Percentiles rank a stretch among this genome's conserved stretches.
Conservation (phyloP, 306 rosid species). For the Mucuna pruriens region DNA sequence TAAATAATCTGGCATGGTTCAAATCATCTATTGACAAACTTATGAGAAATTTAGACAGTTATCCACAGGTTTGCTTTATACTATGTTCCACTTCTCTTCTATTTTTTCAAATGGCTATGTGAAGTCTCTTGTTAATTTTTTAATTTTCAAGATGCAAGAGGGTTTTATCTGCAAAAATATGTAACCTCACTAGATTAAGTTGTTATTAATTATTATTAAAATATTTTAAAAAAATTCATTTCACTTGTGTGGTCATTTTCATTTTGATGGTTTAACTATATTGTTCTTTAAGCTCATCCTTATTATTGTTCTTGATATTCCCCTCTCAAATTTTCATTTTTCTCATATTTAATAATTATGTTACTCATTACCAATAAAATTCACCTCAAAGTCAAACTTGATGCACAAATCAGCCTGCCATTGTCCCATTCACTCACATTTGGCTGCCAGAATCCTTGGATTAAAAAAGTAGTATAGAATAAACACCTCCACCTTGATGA, state of each 20-base stretch:
- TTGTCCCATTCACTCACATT: slow-evolving; percentile 5
- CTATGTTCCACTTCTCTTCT: neutral
- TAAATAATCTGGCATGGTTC: slow-evolving; percentile 54
- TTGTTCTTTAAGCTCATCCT: slow-evolving; percentile 10
- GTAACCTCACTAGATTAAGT: neutral
- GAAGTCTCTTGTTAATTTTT: slow-evolving; percentile 22
- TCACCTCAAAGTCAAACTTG: slow-evolving; percentile 5
- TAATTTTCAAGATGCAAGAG: neutral
- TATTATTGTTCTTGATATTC: slow-evolving; percentile 11
- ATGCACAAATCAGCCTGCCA: neutral
- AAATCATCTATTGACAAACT: slow-evolving; percentile 64
- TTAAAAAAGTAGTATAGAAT: neutral
- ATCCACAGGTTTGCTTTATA: slow-evolving; percentile 62
- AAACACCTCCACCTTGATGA: slow-evolving; percentile 17
- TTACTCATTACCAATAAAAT: neutral
- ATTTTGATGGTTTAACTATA: slow-evolving; percentile 22
- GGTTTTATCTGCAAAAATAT: neutral
- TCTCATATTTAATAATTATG: neutral
- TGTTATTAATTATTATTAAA: slow-evolving; percentile 12
- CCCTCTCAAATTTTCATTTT: neutral
- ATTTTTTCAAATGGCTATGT: slow-evolving; percentile 8
- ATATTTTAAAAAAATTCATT: slow-evolving; percentile 3
- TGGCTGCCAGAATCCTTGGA: slow-evolving; percentile 23
- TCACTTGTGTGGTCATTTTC: slow-evolving; percentile 18
- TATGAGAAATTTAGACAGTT: slow-evolving; percentile 60